phyloP scores from a whole-genome alignment of 768 basidiomycete genomes.

The Tulasnella sp. region DNA sequence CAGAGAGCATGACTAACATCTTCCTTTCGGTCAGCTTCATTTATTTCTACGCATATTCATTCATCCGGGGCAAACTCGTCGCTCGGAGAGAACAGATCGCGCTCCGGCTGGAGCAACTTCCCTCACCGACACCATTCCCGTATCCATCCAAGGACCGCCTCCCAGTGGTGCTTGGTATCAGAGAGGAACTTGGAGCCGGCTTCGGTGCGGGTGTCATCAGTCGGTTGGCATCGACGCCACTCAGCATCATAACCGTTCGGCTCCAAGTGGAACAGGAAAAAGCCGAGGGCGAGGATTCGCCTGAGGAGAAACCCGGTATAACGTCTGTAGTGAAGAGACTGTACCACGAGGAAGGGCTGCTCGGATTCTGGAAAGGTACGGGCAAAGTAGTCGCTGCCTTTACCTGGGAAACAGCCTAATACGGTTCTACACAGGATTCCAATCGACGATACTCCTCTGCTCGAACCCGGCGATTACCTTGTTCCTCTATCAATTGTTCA shows the following conservation, averaged over 20 bases:
- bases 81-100: conserved; percentile 42
- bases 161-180: not conserved
- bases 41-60: conserved; percentile 63
- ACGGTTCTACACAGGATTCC: not conserved
- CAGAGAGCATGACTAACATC: not conserved
- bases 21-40: conserved; percentile 51
- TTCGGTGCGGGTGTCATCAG: conserved; percentile 62
- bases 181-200: conserved; percentile 58
- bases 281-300: conserved; percentile 42
- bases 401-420: no score
- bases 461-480: conserved; percentile 5
- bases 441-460: conserved; percentile 6
- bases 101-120: conserved; percentile 36
- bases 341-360: conserved; percentile 3
- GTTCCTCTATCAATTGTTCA: conserved; percentile 1
- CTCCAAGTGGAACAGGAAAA: conserved; percentile 53
- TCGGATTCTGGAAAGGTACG: conserved; percentile 17
- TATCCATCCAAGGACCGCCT: conserved; percentile 38
- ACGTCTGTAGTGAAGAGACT: conserved; percentile 2
- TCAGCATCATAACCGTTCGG: conserved; percentile 59
- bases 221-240: conserved; percentile 57
- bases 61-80: conserved; percentile 51
- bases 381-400: no score
- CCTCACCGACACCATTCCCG: conserved; percentile 39
- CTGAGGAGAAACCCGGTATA: conserved; percentile 34